Base-by-base conservation (phyloP, 495 filamentous ascomycete genomes). In the Aspergillus avenaceus region DNA sequence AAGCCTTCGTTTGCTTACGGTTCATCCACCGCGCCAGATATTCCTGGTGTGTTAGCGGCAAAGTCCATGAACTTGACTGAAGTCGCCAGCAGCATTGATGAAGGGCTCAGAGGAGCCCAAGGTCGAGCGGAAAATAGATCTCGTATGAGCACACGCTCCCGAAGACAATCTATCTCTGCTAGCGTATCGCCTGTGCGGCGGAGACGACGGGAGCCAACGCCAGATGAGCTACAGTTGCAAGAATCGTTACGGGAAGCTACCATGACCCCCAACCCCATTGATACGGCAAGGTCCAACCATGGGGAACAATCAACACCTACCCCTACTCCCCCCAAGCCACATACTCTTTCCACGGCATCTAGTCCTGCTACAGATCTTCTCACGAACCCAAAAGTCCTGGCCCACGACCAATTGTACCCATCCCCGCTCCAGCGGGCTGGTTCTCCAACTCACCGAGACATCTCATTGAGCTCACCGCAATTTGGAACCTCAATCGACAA, bases 181-280 rank as follows among this genome's bases (percentile, higher is more conserved):
- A 49, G 41, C 23, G 21, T 28, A 13, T 59, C 58, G 8, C 56
- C 63, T 13, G 51, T 54, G 28, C 61, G 59, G 18, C 45, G 53
- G 19, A 36, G 36, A 13, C 67, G 55, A 25, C 66, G 72, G 7
- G 66, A 66, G 36, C 70, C 72, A 14, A 76, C 72, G 21, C 72
- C 72, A 4, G 72, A 76, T 47, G 58, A 73, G 41, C 47, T 60
- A 0, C 72, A 76, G 50, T 58, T 75, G 24, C 55, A 66, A 32
- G 60, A 63, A 9, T 50, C 54, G 0, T 50, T 76, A n/a, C 55
- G 60, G 0, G 59, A 65, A 29, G 64, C 54, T 8, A 62, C 64
- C n/a, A 41, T 28, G n/a, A 58, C 58, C 8, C 55, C 63, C 8
- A 26, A 16, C 26, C 52, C 47, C 16, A 23, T 41, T 32, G 42